Evolutionary conservation across 768 basidiomycete genomes (phyloP), one percentile per base, ranked within the genome.

Genomic region (Tricholoma sp.): DNA sequence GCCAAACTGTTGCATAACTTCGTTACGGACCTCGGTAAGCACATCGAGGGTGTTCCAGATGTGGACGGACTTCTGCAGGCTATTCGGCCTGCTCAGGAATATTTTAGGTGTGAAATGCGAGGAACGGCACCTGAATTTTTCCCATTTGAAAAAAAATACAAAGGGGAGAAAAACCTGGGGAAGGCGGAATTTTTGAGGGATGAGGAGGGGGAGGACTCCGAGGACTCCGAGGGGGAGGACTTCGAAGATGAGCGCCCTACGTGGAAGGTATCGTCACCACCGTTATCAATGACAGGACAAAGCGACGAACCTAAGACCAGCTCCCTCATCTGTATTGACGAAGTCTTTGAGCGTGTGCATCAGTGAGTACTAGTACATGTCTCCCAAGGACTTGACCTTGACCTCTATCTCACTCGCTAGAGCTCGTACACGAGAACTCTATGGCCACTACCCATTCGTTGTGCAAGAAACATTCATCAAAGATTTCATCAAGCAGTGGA

Each of bases 341-440:
- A 86, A 33, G 82, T 87, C 4, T 61, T 81, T 45, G 54, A 68
- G 10, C 67, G 69, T 2, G 82, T 82, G 0, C 63, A 74, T 28
- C 61, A 70, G 86, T 86, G 63, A 20, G 81, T 70, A 10, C 4
- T 0, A 10, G 20, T 45, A 24, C 34, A 34, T 10, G 8, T 4
- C 33, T 10, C 11, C 0, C 4, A 18, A 36, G 18, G 12, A 17
- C 57, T 17, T 3, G 12, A 29, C 20, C 7, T 41, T 39, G 1
- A 9, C 12, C 6, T 51, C 13, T 8, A 8, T 33, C 31, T 52
- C 28, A 13, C 41, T 52, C 32, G 39, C 10, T 55, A 91, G 89
- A 18, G 81, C 88, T 1, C 77, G 84, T 3, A 85, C 87, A 0
- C 80, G 89, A 1, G 88, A 90, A 61, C 76, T 90, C 0, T 88